Percentiles rank a stretch among this genome's conserved stretches.
These are phyloP conservation scores for Psophocarpus tetragonolobus DNA, from an alignment of 306 rosid genomes.

Conservation along the genomic window DNA sequence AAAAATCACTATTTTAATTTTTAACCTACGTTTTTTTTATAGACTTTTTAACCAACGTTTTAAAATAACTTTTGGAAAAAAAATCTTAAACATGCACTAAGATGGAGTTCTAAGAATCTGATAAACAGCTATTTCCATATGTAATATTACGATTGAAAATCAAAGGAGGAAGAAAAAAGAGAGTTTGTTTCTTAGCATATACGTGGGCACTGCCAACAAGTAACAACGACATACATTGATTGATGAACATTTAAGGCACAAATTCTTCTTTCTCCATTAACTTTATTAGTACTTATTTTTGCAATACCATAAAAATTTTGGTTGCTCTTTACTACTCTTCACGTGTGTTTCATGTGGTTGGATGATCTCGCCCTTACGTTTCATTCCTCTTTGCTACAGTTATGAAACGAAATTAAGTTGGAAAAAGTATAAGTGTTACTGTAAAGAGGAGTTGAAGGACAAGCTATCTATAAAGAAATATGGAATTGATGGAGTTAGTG, in stretches of 20 bases:
- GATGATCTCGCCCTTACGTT: neutral
- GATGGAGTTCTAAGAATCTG: neutral
- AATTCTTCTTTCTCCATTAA: neutral
- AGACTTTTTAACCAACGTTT: neutral
- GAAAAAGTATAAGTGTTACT: neutral
- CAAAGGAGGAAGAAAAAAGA: neutral
- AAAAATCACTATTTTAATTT: neutral
- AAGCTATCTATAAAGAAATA: neutral
- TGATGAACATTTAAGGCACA: neutral
- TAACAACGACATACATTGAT: neutral
- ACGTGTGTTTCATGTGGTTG: conserved; percentile 43
- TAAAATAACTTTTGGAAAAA: neutral
- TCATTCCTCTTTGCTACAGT: neutral
- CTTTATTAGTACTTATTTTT: neutral
- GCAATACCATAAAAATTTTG: neutral
- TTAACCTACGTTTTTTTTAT: neutral
- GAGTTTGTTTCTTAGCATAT: neutral
- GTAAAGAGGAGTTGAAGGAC: neutral
- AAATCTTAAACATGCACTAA: neutral
- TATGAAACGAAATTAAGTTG: neutral
- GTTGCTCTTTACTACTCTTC: conserved; percentile 30
- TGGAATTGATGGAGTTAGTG: neutral
- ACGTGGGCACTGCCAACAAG: neutral
- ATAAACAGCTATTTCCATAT: neutral
- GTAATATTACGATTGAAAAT: neutral